A percentile compares a stretch with the other conserved stretches of the same genome.
Conservation (phyloP, 805 yeast species). For the Candida sonorensis region DNA sequence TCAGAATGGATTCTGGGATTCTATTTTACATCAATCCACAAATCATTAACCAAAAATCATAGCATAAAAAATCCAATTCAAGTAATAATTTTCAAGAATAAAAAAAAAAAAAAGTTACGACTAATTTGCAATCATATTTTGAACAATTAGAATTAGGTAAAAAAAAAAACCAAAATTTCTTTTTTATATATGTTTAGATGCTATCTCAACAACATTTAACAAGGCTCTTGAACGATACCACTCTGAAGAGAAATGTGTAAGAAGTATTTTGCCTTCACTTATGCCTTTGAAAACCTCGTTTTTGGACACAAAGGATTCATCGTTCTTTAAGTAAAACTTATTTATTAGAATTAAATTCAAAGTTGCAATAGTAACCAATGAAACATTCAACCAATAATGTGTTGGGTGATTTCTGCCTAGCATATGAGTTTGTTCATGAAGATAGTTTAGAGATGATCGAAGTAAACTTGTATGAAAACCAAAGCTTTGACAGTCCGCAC, state of each 20-base stretch:
- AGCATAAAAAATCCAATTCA: too few species aligned
- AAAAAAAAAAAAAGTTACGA: too few species aligned
- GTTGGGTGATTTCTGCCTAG: constrained; percentile 1
- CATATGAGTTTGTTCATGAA: not conserved
- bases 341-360: constrained; percentile 3
- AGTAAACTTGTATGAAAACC: not conserved
- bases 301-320: not conserved
- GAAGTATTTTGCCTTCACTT: constrained; percentile 2
- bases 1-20: too few species aligned
- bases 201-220: constrained; percentile 1
- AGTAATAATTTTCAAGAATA: too few species aligned
- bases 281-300: constrained; percentile 2
- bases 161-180: too few species aligned
- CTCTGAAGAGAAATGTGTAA: constrained; percentile 3
- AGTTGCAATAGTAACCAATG: constrained; percentile 3
- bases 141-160: too few species aligned
- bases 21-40: too few species aligned
- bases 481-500: constrained; percentile 5
- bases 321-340: not conserved
- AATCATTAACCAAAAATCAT: too few species aligned
- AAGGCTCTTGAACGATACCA: not conserved
- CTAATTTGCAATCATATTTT: too few species aligned
- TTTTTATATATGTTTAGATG: not conserved
- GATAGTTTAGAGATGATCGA: constrained; percentile 2
- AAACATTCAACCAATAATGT: constrained; percentile 5